Conservation (phyloP, 2,329 filamentous ascomycete genomes). For the Thelonectria blattea region DNA sequence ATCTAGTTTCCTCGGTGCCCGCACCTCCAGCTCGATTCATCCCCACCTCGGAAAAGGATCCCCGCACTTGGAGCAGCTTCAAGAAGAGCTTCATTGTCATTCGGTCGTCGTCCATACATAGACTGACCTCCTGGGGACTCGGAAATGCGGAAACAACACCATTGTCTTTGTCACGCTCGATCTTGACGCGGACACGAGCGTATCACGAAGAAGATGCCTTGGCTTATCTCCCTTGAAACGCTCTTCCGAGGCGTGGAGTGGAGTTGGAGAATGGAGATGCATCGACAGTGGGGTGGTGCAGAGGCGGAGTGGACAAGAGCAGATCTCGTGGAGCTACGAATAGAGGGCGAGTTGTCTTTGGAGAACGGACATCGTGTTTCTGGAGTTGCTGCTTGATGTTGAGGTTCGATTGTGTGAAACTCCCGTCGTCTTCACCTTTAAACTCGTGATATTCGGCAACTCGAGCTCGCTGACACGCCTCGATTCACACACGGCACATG, state of each 20-base stretch:
- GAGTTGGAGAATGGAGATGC: not conserved
- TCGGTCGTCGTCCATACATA: not conserved
- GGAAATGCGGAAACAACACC: not conserved
- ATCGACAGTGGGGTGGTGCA: not conserved
- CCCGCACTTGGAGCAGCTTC: not conserved
- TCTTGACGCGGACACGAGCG: not conserved
- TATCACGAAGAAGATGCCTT: not conserved
- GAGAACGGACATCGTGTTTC: not conserved
- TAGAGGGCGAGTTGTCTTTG: not conserved
- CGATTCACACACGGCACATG: not conserved
- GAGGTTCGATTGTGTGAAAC: not conserved
- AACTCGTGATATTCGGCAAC: not conserved
- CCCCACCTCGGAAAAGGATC: constrained; percentile 1
- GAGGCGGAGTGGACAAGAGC: not conserved
- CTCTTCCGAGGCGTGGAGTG: not conserved
- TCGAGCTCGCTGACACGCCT: not conserved
- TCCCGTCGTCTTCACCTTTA: not conserved
- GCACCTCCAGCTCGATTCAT: not conserved
- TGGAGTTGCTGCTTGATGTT: not conserved
- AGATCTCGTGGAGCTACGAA: constrained; percentile 2
- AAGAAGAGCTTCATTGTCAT: not conserved
- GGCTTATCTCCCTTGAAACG: constrained; percentile 2
- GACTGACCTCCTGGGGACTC: not conserved
- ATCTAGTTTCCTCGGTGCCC: not conserved
- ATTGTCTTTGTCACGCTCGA: not conserved